phyloP scores from a whole-genome alignment of 2,329 filamentous ascomycete species.

The Colletotrichum shisoi region DNA sequence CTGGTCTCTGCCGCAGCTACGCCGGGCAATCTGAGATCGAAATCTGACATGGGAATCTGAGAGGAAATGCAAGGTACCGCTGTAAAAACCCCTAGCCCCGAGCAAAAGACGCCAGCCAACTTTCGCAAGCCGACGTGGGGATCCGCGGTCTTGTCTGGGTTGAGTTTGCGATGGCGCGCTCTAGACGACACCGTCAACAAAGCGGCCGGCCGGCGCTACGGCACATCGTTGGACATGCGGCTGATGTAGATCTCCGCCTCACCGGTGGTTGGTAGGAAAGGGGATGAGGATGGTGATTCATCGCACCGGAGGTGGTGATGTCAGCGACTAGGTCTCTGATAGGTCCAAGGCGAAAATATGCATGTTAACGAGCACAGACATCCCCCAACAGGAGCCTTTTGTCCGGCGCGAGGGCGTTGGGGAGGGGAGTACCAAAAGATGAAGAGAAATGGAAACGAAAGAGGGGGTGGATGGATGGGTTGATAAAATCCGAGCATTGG shows the following conservation, averaged over 20 bases:
- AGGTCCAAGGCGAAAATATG: constrained; percentile 1
- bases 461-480: neutral
- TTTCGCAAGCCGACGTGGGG: neutral
- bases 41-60: constrained; percentile 33
- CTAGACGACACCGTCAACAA: neutral
- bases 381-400: neutral
- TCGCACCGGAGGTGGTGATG: constrained; percentile 29
- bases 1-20: neutral
- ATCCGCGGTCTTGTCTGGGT: neutral
- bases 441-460: neutral
- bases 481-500: constrained; percentile 1
- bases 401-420: neutral
- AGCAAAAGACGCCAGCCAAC: constrained; percentile 5
- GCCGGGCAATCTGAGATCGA: constrained; percentile 2
- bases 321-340: constrained; percentile 22
- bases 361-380: constrained; percentile 26
- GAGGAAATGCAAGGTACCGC: constrained; percentile 5
- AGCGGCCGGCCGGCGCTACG: neutral
- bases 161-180: neutral
- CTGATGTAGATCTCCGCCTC: neutral
- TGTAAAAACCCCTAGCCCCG: neutral
- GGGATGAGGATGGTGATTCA: constrained; percentile 31
- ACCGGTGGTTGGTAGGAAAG: neutral
- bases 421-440: neutral
- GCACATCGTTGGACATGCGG: neutral